Evolutionary conservation across 345 rosid genomes (phyloP).

Genomic region (Fremontodendron californicum): DNA sequence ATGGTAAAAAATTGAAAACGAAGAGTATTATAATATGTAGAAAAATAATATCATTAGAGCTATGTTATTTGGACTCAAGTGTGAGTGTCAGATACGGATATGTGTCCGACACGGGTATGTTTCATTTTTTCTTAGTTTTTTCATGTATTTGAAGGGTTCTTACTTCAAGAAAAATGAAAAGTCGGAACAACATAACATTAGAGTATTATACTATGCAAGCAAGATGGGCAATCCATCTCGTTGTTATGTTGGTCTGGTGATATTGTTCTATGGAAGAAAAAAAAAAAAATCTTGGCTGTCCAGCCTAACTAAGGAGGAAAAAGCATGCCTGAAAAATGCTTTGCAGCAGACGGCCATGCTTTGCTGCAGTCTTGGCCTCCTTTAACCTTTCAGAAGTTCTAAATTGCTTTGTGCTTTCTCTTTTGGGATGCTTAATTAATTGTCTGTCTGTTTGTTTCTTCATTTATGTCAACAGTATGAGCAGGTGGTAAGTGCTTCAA

Average conservation of each 20-base stretch:
- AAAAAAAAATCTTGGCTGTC: not conserved
- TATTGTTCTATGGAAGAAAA: not conserved
- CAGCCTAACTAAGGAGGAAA: not conserved
- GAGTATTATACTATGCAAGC: not conserved
- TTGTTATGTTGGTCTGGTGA: slow-evolving; percentile 1
- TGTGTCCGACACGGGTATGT: too few relatives aligned
- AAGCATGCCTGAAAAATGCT: not conserved
- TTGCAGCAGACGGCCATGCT: not conserved
- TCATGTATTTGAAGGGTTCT: too few relatives aligned
- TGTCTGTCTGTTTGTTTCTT: not conserved
- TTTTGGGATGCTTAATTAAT: not conserved
- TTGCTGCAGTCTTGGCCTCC: not conserved
- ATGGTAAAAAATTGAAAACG: not conserved
- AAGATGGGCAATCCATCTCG: not conserved
- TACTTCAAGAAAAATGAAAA: too few relatives aligned
- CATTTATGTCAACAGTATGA: not conserved
- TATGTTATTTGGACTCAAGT: too few relatives aligned
- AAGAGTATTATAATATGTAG: not conserved
- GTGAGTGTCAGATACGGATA: too few relatives aligned
- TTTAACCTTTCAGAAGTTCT: not conserved
- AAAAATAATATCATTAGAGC: not conserved
- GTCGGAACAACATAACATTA: too few relatives aligned
- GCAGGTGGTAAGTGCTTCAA: not conserved
- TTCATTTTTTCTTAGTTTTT: too few relatives aligned
- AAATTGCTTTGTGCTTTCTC: not conserved